These are phyloP conservation scores for Pisolithus sp. DNA, from an alignment of 768 basidiomycete genomes.

Conservation along the genomic window DNA sequence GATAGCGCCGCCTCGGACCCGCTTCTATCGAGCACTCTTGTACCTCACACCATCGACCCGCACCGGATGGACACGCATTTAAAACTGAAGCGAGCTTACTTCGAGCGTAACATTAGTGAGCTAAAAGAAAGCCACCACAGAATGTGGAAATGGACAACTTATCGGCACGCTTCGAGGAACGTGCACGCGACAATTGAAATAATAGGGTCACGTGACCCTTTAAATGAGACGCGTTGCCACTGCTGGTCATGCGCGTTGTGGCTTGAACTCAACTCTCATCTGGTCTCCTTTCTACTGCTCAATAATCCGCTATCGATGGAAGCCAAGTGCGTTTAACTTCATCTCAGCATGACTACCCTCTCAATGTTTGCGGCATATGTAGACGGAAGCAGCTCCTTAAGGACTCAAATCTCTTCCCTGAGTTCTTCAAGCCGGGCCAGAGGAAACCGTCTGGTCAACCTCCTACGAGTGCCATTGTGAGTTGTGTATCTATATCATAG, in stretches of 20 bases:
- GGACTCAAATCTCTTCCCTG: conserved; percentile 22
- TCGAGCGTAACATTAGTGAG: no score
- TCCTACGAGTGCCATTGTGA: conserved; percentile 15
- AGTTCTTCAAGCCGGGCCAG: conserved; percentile 22
- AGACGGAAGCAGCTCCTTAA: conserved; percentile 24
- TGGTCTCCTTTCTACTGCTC: conserved; percentile 1
- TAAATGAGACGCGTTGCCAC: conserved; percentile 17
- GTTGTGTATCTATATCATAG: background rate
- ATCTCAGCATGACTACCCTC: background rate
- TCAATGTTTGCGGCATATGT: background rate
- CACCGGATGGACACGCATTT: no score
- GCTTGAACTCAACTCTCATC: background rate
- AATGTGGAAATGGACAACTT: no score
- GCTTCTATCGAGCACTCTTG: no score
- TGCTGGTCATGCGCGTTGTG: conserved; percentile 4
- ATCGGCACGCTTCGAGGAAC: no score
- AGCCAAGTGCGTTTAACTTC: conserved; percentile 13
- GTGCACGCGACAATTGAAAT: no score
- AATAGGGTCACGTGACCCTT: conserved; percentile 14
- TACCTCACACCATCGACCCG: no score
- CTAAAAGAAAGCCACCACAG: no score
- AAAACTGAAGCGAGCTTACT: no score
- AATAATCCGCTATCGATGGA: conserved; percentile 17
- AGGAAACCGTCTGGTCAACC: conserved; percentile 6
- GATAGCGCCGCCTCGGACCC: no score